phyloP scores from a whole-genome alignment of 2,329 filamentous ascomycete genomes.

The Aspergillus texensis region DNA sequence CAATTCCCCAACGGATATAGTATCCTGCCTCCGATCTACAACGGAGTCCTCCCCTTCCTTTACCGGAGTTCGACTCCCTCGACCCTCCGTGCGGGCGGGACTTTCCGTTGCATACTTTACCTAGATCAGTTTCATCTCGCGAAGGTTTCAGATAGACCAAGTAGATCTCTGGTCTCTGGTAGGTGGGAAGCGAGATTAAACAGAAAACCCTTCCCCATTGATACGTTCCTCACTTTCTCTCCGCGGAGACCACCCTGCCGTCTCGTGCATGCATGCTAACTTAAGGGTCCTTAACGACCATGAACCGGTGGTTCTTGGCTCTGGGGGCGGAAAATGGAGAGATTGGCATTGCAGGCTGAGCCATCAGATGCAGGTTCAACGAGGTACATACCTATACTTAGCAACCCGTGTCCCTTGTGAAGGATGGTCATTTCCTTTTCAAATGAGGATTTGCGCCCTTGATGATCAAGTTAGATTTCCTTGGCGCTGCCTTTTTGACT shows the following conservation, averaged over 20 bases:
- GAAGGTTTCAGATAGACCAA: conserved; percentile 2
- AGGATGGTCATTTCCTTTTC: neutral
- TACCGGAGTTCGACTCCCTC: neutral
- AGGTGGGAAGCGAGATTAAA: neutral
- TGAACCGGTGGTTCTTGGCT: neutral
- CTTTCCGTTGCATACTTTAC: neutral
- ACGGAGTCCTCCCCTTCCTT: neutral
- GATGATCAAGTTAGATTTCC: neutral
- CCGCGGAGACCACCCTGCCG: neutral
- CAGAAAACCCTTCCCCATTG: neutral
- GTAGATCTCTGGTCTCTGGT: neutral
- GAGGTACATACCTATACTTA: neutral
- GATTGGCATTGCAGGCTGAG: neutral
- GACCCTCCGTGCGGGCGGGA: neutral
- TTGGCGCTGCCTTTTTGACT: neutral
- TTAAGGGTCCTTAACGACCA: neutral
- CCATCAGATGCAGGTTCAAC: neutral
- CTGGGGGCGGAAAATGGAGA: neutral
- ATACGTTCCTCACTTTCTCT: neutral
- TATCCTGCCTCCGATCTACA: neutral
- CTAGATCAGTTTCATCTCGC: neutral
- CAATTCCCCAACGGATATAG: neutral
- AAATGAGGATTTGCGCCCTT: neutral
- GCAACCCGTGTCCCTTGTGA: neutral
- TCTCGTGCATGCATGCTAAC: neutral